Conservation (phyloP, 495 filamentous ascomycete genomes). For the Beverwykella pulmonaria region DNA sequence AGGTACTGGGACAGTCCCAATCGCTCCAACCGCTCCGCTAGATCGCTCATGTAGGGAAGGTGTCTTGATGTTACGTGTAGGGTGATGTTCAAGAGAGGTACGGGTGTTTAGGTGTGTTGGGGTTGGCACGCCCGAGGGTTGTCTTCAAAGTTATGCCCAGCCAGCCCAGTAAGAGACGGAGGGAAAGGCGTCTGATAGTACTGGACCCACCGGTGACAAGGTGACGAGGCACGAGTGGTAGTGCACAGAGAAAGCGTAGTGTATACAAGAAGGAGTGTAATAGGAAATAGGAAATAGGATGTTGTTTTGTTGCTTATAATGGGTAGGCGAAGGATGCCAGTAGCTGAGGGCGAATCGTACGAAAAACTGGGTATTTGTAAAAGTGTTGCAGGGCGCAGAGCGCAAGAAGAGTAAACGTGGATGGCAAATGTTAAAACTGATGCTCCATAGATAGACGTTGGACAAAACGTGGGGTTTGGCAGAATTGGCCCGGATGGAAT, state of each 20-base stretch:
- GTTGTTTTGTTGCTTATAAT: not conserved
- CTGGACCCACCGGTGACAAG: not conserved
- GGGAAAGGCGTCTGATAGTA: not conserved
- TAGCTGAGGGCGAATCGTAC: conserved; percentile 14
- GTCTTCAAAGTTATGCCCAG: not conserved
- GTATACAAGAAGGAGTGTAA: conserved; percentile 10
- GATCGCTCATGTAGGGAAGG: conserved; percentile 54
- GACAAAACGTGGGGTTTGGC: conserved; percentile 5
- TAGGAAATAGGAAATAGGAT: not conserved
- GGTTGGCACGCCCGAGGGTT: not conserved
- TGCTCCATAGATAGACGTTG: conserved; percentile 26
- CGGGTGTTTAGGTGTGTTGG: not conserved
- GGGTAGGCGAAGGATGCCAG: not conserved
- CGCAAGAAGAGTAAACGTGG: conserved; percentile 36
- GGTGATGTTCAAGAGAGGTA: not conserved
- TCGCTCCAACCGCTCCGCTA: conserved; percentile 65
- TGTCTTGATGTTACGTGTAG: not conserved
- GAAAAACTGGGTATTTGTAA: conserved; percentile 27
- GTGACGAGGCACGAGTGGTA: not conserved
- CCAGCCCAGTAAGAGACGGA: not conserved
- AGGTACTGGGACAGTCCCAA: conserved; percentile 75
- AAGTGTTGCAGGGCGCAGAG: conserved; percentile 42
- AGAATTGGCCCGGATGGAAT: conserved; percentile 2
- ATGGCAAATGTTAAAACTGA: not conserved
- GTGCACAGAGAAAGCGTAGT: not conserved